Evolutionary conservation across 2,329 filamentous ascomycete species (phyloP).

Genomic region (Aaosphaeria pasadenensis): DNA sequence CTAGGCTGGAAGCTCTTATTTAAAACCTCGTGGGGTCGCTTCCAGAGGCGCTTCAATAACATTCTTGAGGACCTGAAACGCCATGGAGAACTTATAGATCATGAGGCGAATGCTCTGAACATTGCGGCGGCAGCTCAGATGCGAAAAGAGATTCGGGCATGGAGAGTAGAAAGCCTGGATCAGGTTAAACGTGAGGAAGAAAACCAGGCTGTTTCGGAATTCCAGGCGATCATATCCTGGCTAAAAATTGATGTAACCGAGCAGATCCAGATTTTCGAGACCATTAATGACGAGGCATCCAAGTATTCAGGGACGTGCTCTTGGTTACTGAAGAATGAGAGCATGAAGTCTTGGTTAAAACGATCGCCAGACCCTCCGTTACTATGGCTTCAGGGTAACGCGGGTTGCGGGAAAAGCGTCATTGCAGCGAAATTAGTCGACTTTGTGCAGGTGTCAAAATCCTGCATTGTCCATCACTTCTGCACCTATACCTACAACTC

Average conservation of each 20-base stretch:
- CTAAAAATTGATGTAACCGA: constrained; percentile 13
- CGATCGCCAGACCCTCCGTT: constrained; percentile 1
- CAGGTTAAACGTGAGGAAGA: constrained; percentile 8
- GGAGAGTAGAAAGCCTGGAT: constrained; percentile 10
- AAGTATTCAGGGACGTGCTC: constrained; percentile 14
- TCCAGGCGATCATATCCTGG: constrained; percentile 16
- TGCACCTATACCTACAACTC: constrained; percentile 11
- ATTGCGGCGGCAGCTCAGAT: constrained; percentile 16
- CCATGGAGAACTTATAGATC: constrained; percentile 23
- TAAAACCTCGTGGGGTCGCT: constrained; percentile 24
- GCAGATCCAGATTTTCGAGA: constrained; percentile 8
- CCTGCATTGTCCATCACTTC: constrained; percentile 14
- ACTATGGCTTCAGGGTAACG: constrained; percentile 19
- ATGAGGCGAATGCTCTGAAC: constrained; percentile 22
- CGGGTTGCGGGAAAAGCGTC: constrained; percentile 14
- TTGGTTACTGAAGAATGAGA: constrained; percentile 17
- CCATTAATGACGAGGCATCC: constrained; percentile 12
- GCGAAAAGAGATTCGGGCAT: constrained; percentile 6
- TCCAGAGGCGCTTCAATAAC: constrained; percentile 19
- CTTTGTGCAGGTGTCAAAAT: constrained; percentile 3
- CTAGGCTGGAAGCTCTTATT: constrained; percentile 29
- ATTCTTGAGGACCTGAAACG: constrained; percentile 23
- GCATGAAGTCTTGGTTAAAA: constrained; percentile 12
- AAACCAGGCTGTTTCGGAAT: constrained; percentile 6
- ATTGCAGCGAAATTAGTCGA: constrained; percentile 4